Evolutionary conservation across 805 yeast species (phyloP).

Genomic region (Candida maesae): DNA sequence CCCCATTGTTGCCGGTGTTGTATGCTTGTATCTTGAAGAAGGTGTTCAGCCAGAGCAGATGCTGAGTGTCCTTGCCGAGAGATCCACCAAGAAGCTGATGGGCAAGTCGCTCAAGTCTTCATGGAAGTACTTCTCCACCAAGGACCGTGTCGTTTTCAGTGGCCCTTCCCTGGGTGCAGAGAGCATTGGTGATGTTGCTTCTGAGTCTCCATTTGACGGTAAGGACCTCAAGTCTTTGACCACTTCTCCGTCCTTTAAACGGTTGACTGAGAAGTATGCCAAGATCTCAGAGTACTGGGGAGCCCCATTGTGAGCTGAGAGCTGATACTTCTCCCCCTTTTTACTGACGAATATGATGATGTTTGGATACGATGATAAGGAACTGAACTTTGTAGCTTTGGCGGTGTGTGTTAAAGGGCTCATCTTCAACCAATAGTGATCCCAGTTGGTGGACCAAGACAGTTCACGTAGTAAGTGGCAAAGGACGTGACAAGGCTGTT

Average conservation of each 20-base stretch:
- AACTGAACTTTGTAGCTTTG: too few species aligned
- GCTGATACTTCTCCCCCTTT: too few species aligned
- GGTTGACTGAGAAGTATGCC: too few species aligned
- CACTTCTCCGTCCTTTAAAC: constrained; percentile 6
- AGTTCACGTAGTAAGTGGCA: too few species aligned
- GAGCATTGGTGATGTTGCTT: constrained; percentile 1
- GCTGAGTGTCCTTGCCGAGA: constrained; percentile 35
- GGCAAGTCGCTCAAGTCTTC: constrained; percentile 3
- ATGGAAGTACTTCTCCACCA: constrained; percentile 15
- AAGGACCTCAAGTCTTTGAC: constrained; percentile 1
- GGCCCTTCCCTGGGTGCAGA: constrained; percentile 7
- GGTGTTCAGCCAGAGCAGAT: constrained; percentile 44
- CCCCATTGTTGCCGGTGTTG: constrained; percentile 66
- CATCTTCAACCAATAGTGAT: too few species aligned
- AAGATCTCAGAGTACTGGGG: too few species aligned
- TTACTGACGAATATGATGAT: too few species aligned
- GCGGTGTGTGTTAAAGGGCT: too few species aligned
- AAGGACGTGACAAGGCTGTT: too few species aligned
- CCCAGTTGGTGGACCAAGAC: too few species aligned
- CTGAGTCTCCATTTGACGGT: constrained; percentile 2
- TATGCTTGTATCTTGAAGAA: constrained; percentile 50
- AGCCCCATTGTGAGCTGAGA: too few species aligned
- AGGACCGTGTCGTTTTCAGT: constrained; percentile 12
- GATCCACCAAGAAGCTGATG: constrained; percentile 37
- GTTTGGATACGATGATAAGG: too few species aligned